A percentile compares a stretch with the other conserved stretches of the same genome.
These are phyloP conservation scores for Stylonectria norvegica DNA, from an alignment of 2,329 filamentous ascomycete species.

Conservation along the genomic window DNA sequence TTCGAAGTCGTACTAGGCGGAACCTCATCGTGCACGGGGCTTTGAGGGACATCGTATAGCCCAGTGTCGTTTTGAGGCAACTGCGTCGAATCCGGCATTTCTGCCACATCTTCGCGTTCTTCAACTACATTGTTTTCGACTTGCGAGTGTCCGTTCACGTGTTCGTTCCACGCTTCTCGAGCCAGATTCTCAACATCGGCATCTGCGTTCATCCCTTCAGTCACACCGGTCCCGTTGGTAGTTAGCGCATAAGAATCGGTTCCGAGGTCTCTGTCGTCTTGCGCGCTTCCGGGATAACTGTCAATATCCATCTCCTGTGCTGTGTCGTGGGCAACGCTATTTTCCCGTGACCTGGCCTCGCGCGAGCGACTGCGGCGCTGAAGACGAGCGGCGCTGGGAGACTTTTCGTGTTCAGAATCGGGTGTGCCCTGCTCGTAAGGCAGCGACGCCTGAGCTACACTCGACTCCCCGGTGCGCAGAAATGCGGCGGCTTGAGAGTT, in stretches of 20 bases:
- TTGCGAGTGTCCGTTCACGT: conserved; percentile 29
- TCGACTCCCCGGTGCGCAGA: conserved; percentile 12
- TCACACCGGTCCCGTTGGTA: conserved; percentile 7
- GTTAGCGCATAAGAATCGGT: conserved; percentile 4
- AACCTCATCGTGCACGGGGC: conserved; percentile 17
- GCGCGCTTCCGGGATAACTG: conserved; percentile 1
- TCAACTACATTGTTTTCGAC: conserved; percentile 11
- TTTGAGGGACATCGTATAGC: conserved; percentile 26
- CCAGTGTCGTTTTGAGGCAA: conserved; percentile 15
- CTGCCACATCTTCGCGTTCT: conserved; percentile 8
- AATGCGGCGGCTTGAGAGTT: conserved; percentile 12
- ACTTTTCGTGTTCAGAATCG: conserved; percentile 18
- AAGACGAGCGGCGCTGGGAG: conserved; percentile 27
- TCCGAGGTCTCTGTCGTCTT: conserved; percentile 10
- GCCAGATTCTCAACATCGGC: conserved; percentile 31
- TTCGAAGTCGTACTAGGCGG: conserved; percentile 23
- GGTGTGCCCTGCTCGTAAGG: conserved; percentile 19
- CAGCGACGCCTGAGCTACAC: too few relatives aligned
- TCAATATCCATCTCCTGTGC: conserved; percentile 24
- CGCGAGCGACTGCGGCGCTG: conserved; percentile 25
- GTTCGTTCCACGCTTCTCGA: conserved; percentile 34
- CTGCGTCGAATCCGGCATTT: conserved; percentile 18
- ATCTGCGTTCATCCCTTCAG: conserved; percentile 10
- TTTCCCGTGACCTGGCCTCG: conserved; percentile 28
- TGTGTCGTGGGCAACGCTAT: conserved; percentile 17